Conservation (phyloP, 331 rosid species). For the Saraca asoca region DNA sequence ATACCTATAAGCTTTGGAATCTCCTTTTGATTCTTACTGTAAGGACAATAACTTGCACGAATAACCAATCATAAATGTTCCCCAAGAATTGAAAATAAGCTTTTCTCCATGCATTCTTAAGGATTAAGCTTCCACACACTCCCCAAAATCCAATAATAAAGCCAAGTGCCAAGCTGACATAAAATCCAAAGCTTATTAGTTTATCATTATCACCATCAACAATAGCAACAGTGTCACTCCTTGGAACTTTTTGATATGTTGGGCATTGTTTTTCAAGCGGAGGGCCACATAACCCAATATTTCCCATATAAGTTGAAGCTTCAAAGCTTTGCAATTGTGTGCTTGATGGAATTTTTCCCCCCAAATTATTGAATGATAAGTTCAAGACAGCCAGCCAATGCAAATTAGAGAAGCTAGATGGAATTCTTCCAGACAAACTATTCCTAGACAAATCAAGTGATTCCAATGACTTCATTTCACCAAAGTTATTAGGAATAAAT, state of each 20-base stretch:
- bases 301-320: slow-evolving; percentile 2
- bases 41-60: neutral
- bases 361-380: slow-evolving; percentile 30
- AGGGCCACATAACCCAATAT: slow-evolving; percentile 22
- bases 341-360: slow-evolving; percentile 19
- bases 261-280: slow-evolving; percentile 30
- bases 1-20: slow-evolving; percentile 1
- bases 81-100: slow-evolving; percentile 21
- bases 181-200: neutral
- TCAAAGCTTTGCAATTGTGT: slow-evolving; percentile 19
- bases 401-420: neutral
- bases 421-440: neutral
- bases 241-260: neutral
- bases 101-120: slow-evolving; percentile 26
- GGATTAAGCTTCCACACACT: slow-evolving; percentile 28
- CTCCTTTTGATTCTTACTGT: neutral
- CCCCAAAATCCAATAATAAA: slow-evolving; percentile 36
- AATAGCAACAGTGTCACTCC: neutral
- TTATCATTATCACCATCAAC: slow-evolving; percentile 6
- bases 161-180: slow-evolving; percentile 9
- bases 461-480: slow-evolving; percentile 15
- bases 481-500: neutral
- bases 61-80: slow-evolving; percentile 1
- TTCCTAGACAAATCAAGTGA: slow-evolving; percentile 29
- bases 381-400: neutral